These are phyloP conservation scores for Myxozyma neotropica DNA, from an alignment of 805 yeast genomes.

Conservation along the genomic window DNA sequence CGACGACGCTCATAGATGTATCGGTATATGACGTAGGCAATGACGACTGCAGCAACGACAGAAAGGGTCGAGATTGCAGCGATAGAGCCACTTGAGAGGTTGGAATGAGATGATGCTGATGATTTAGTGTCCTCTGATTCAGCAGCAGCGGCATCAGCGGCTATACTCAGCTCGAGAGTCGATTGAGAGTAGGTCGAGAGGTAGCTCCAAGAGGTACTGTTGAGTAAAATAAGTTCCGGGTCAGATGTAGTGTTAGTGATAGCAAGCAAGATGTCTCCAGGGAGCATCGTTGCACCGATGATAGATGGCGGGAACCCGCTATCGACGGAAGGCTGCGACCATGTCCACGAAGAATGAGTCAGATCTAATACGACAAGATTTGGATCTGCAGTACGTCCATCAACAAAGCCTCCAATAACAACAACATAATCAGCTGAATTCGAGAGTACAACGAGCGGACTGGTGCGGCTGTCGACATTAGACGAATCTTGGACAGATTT, in stretches of 20 bases:
- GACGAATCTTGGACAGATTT: conserved; percentile 38
- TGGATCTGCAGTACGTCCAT: conserved; percentile 49
- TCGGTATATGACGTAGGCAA: conserved; percentile 42
- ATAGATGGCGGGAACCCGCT: conserved; percentile 15
- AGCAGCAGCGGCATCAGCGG: conserved; percentile 5
- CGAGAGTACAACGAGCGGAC: conserved; percentile 59
- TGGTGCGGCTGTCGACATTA: conserved; percentile 55
- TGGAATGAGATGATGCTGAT: conserved; percentile 5
- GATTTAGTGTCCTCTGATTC: conserved; percentile 22
- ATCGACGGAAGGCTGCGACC: conserved; percentile 30
- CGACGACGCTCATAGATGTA: conserved; percentile 39
- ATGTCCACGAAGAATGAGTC: conserved; percentile 16
- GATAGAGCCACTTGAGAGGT: conserved; percentile 42
- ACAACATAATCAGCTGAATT: conserved; percentile 48
- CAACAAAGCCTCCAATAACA: conserved; percentile 63
- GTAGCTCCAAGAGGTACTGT: conserved; percentile 22
- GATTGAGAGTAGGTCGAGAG: conserved; percentile 12
- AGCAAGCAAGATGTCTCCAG: conserved; percentile 39
- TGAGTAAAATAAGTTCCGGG: conserved; percentile 16
- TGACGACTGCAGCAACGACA: conserved; percentile 46
- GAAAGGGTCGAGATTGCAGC: conserved; percentile 53
- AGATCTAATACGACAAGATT: conserved; percentile 46
- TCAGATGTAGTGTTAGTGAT: conserved; percentile 14
- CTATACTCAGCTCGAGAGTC: conserved; percentile 19
- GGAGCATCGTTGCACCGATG: conserved; percentile 42